These are phyloP conservation scores for Tetrahymena borealis DNA, from an alignment of 73 alveolate species.

Conservation along the genomic window DNA sequence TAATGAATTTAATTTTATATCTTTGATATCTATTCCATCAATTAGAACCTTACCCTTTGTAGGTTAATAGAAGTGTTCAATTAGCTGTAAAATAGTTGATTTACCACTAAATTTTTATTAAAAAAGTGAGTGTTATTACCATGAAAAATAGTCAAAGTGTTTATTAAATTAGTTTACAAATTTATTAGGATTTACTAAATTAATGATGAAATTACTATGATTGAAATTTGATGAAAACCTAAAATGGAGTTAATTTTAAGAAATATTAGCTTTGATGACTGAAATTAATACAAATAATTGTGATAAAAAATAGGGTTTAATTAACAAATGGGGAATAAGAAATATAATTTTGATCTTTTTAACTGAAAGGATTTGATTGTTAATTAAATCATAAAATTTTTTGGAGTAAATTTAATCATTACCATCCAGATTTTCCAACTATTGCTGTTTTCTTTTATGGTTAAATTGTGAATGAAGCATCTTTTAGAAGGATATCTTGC, in stretches of 20 bases:
- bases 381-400: slow-evolving; percentile 46
- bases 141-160: not conserved
- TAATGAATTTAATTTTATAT: slow-evolving; percentile 7
- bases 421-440: slow-evolving; percentile 88
- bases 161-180: too few relatives aligned
- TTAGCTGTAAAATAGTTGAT: slow-evolving; percentile 72
- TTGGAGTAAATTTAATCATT: slow-evolving; percentile 67
- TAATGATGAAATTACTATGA: too few relatives aligned
- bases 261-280: too few relatives aligned
- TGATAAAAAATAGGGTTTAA: too few relatives aligned
- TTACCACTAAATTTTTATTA: slow-evolving; percentile 58
- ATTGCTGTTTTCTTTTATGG: slow-evolving; percentile 71
- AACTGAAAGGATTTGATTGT: slow-evolving; percentile 62
- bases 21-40: slow-evolving; percentile 50
- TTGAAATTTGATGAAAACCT: too few relatives aligned
- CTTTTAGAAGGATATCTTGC: slow-evolving; percentile 57
- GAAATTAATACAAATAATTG: too few relatives aligned
- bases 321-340: too few relatives aligned
- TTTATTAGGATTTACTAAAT: too few relatives aligned
- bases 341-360: too few relatives aligned
- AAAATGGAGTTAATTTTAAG: too few relatives aligned
- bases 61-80: slow-evolving; percentile 83
- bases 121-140: not conserved
- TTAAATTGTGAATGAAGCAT: slow-evolving; percentile 38
- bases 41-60: slow-evolving; percentile 54